A percentile compares a stretch with the other conserved stretches of the same genome.
Conservation (phyloP, 192 early-diverging fungal genomes). For the Entrophospora sp. region DNA sequence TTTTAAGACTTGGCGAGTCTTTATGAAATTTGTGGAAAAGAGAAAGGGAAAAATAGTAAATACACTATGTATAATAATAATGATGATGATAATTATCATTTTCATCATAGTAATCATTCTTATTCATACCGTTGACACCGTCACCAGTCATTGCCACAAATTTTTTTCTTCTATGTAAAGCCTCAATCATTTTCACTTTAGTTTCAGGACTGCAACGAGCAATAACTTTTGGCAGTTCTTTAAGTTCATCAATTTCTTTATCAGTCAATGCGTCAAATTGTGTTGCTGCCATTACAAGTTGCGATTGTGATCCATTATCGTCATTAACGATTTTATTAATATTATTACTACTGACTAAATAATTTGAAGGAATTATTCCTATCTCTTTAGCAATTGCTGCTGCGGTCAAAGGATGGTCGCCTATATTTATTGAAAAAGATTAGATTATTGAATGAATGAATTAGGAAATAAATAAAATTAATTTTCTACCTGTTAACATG, state of each 20-base stretch:
- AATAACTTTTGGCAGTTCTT: slow-evolving; percentile 81
- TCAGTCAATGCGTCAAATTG: slow-evolving; percentile 82
- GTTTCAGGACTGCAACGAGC: slow-evolving; percentile 91
- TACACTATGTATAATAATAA: no score
- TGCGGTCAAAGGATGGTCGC: slow-evolving; percentile 84
- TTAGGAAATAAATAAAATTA: not conserved
- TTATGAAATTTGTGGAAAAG: not conserved
- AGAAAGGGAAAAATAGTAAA: no score
- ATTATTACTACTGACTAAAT: slow-evolving; percentile 4
- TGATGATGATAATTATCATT: no score
- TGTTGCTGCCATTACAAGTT: slow-evolving; percentile 72
- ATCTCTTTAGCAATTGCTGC: slow-evolving; percentile 86
- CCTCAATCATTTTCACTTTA: slow-evolving; percentile 95
- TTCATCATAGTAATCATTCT: no score
- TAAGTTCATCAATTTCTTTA: slow-evolving; percentile 67
- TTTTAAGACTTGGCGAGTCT: slow-evolving; percentile 68
- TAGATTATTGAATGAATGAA: not conserved
- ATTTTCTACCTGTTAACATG: slow-evolving; percentile 77
- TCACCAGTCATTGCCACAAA: slow-evolving; percentile 90
- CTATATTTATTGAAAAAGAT: not conserved
- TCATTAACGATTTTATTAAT: no score
- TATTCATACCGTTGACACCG: slow-evolving; percentile 53
- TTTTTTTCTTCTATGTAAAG: slow-evolving; percentile 67
- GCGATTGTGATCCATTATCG: slow-evolving; percentile 28
- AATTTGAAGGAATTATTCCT: slow-evolving; percentile 53